A percentile compares a stretch with the other conserved stretches of the same genome.
Conservation (phyloP, 345 rosid genomes). For the Gossypium arboreum region DNA sequence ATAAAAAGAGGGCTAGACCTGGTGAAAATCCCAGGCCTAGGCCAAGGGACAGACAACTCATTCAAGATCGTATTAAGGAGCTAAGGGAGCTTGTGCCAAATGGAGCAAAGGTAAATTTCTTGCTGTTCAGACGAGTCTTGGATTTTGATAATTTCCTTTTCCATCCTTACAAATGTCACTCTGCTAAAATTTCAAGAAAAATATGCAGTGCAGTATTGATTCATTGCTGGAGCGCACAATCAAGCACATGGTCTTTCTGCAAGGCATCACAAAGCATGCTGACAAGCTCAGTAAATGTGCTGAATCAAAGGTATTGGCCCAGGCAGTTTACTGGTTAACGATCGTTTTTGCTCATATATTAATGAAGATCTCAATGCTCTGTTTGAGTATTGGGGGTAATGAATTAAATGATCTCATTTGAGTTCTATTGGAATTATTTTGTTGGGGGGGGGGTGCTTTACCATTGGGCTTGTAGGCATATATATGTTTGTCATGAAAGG, state of each 20-base stretch:
- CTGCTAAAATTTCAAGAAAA: constrained; percentile 31
- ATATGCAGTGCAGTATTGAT: constrained; percentile 91
- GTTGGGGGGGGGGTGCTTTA: neutral
- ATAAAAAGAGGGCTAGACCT: constrained; percentile 72
- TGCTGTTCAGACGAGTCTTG: neutral
- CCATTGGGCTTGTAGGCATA: neutral
- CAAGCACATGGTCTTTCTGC: constrained; percentile 87
- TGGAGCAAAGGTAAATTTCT: constrained; percentile 80
- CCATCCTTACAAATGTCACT: constrained; percentile 1
- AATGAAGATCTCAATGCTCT: neutral
- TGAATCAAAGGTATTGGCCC: constrained; percentile 47
- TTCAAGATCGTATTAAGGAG: constrained; percentile 97
- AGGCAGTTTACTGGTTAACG: neutral
- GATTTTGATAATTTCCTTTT: constrained; percentile 7
- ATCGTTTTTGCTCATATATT: constrained; percentile 3
- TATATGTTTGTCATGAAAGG: neutral
- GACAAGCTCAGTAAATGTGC: constrained; percentile 79
- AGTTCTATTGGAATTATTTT: neutral
- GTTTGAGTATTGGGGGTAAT: neutral
- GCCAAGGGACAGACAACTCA: constrained; percentile 92
- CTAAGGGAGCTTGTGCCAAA: constrained; percentile 92
- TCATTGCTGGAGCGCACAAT: constrained; percentile 90
- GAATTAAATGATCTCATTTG: constrained; percentile 8
- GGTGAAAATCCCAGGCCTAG: constrained; percentile 90
- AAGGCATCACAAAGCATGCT: constrained; percentile 81